These are phyloP conservation scores for Furcasterigmium sp. DNA, from an alignment of 2,329 filamentous ascomycete genomes.

Conservation along the genomic window DNA sequence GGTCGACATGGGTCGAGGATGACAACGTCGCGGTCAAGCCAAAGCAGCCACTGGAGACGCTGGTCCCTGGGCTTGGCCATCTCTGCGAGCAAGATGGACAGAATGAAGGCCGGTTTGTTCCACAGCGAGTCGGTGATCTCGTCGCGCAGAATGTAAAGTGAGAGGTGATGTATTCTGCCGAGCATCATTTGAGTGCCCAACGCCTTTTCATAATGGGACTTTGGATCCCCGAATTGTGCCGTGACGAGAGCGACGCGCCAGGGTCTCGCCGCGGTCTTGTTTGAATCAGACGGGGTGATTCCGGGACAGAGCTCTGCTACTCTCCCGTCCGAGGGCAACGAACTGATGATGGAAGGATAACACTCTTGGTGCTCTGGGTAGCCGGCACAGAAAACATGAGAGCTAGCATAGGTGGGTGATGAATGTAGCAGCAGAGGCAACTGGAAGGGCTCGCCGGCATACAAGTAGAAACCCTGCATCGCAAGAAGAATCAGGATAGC, in stretches of 20 bases:
- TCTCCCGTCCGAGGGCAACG: too few species aligned
- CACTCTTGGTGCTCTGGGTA: too few species aligned
- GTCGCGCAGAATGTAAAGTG: conserved; percentile 25
- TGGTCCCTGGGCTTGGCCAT: conserved; percentile 10
- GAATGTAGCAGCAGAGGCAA: too few species aligned
- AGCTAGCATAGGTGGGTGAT: too few species aligned
- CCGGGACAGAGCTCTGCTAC: too few species aligned
- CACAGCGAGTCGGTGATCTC: conserved; percentile 18
- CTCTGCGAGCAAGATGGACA: conserved; percentile 20
- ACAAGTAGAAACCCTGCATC: too few species aligned
- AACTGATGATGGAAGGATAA: too few species aligned
- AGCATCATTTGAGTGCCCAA: conserved; percentile 27
- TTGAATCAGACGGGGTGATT: too few species aligned
- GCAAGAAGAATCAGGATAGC: too few species aligned
- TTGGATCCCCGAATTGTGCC: conserved; percentile 5
- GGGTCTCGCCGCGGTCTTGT: too few species aligned
- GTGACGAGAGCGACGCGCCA: conserved; percentile 8
- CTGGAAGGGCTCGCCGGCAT: too few species aligned
- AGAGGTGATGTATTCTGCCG: conserved; percentile 22
- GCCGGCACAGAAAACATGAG: too few species aligned
- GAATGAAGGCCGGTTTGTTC: conserved; percentile 32
- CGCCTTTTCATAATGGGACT: conserved; percentile 15
- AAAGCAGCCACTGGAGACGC: conserved; percentile 12
- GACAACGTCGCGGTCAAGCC: conserved; percentile 16
- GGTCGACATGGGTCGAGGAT: conserved; percentile 12